A percentile compares a stretch with the other conserved stretches of the same genome.
phyloP scores from a whole-genome alignment of 1,284 basidiomycete species.

The Sanghuangporus baumii region DNA sequence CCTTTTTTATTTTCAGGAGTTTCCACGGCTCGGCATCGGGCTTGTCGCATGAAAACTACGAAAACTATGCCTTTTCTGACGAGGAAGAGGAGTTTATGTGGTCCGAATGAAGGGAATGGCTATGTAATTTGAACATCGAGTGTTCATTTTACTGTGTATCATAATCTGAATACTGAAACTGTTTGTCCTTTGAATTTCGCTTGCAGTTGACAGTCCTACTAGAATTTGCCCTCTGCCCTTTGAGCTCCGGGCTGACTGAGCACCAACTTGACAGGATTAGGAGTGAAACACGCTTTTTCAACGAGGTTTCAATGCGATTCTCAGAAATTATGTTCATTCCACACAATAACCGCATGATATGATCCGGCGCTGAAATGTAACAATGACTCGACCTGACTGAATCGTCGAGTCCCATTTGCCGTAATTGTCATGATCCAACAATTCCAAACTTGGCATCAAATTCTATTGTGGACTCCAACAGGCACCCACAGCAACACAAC shows the following conservation, averaged over 20 bases:
- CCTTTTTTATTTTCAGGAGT: background rate
- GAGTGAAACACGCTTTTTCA: background rate
- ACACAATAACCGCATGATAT: background rate
- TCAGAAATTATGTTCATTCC: background rate
- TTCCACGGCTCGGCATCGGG: background rate
- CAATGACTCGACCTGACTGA: background rate
- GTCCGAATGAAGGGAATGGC: background rate
- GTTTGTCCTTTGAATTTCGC: background rate
- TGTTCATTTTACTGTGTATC: background rate
- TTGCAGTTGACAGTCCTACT: background rate
- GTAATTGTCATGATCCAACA: too few species aligned
- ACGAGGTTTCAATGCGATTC: background rate
- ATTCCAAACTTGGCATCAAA: too few species aligned
- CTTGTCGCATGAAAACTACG: background rate
- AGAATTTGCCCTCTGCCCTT: too few species aligned
- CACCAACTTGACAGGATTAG: background rate
- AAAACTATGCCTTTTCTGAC: conserved; percentile 6
- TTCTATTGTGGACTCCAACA: too few species aligned
- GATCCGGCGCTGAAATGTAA: too few species aligned
- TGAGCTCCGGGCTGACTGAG: background rate
- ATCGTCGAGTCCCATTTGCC: too few species aligned
- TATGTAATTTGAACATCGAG: background rate
- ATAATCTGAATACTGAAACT: background rate
- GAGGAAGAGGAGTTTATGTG: conserved; percentile 2
- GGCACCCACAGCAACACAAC: too few species aligned